Percentiles rank a stretch among this genome's conserved stretches.
Evolutionary conservation across 106 monocot species (phyloP).

Genomic region (Dendrobium huoshanense): DNA sequence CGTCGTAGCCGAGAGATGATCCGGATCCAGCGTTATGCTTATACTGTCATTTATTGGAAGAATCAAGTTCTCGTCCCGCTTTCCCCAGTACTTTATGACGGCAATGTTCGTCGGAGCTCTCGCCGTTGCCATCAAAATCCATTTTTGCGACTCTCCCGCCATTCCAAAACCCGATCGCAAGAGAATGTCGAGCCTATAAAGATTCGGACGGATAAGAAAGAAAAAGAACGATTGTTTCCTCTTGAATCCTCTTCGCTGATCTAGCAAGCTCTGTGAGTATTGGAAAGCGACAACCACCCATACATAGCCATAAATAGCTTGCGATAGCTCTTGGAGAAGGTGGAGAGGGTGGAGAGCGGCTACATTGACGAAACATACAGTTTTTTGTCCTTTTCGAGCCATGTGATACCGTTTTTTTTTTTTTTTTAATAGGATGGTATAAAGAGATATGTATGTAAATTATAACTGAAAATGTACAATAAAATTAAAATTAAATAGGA

Average conservation of each 20-base stretch:
- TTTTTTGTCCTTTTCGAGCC: too few relatives aligned
- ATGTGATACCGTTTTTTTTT: too few relatives aligned
- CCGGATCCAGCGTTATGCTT: conserved; percentile 86
- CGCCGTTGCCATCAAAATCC: conserved; percentile 83
- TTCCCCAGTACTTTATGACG: conserved; percentile 99
- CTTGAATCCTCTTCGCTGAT: background rate
- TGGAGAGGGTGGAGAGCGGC: too few relatives aligned
- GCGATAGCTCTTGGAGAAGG: background rate
- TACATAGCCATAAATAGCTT: background rate
- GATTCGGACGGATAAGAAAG: background rate
- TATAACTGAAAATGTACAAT: too few relatives aligned
- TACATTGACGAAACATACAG: too few relatives aligned
- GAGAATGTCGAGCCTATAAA: background rate
- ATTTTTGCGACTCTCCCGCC: conserved; percentile 25
- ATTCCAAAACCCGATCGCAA: background rate
- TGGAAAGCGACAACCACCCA: background rate
- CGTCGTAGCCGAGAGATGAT: conserved; percentile 90
- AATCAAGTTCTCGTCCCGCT: conserved; percentile 85
- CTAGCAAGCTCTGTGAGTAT: background rate
- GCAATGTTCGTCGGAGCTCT: conserved; percentile 95
- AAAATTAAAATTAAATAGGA: too few relatives aligned
- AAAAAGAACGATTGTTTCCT: too few relatives aligned
- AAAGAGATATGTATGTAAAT: too few relatives aligned
- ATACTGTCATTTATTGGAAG: conserved; percentile 94
- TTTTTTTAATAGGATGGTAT: too few relatives aligned